Conservation (phyloP, 306 rosid species). For the Casuarina cunninghamiana region DNA sequence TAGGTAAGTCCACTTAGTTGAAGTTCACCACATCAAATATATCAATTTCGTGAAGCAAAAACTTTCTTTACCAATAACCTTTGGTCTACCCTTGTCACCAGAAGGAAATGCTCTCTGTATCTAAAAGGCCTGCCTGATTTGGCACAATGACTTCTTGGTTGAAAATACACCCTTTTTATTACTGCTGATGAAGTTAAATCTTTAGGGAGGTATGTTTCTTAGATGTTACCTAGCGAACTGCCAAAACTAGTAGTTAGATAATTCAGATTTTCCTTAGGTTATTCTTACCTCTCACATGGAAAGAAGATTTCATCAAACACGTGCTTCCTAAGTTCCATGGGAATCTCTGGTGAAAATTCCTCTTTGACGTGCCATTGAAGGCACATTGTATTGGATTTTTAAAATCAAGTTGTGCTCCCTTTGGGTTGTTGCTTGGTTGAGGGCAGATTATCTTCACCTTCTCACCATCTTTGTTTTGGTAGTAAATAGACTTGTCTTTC, state of each 20-base stretch:
- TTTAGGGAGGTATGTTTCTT: no score
- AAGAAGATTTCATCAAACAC: neutral
- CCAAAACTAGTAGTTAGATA: neutral
- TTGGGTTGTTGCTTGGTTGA: neutral
- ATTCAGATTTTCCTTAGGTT: neutral
- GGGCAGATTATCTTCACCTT: slow-evolving; percentile 3
- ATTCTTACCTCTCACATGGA: neutral
- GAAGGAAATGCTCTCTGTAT: neutral
- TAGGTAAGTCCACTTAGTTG: neutral
- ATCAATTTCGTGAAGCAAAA: neutral
- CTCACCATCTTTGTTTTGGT: neutral
- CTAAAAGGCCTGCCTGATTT: neutral
- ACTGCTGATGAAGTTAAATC: no score
- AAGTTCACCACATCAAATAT: neutral
- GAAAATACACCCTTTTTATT: neutral
- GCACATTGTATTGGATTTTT: neutral
- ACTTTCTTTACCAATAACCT: neutral
- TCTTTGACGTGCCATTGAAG: neutral
- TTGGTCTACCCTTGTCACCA: neutral
- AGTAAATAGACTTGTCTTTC: neutral
- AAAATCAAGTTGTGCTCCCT: neutral
- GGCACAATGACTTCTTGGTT: neutral
- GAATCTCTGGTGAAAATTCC: neutral
- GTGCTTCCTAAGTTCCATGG: neutral
- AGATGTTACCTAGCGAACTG: neutral